Percentiles rank a stretch among this genome's conserved stretches.
Evolutionary conservation across 1,139 yeast species (phyloP).

Genomic region (Taiozyma onychis): DNA sequence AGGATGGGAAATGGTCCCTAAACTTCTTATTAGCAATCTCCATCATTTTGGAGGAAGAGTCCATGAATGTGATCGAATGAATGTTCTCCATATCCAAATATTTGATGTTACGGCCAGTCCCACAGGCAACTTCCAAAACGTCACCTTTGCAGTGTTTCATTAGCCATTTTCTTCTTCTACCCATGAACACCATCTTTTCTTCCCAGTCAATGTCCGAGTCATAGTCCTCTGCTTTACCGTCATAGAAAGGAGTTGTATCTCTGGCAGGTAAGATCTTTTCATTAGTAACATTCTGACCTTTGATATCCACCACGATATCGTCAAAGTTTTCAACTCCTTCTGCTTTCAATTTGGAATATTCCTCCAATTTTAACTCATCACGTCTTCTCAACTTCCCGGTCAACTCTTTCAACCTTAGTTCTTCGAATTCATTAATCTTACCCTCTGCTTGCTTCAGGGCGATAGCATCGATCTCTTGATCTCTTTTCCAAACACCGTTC

Average conservation of each 20-base stretch:
- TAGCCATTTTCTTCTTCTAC: slow-evolving; percentile 76
- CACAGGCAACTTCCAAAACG: slow-evolving; percentile 90
- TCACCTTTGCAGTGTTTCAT: slow-evolving; percentile 80
- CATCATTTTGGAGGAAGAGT: slow-evolving; percentile 81
- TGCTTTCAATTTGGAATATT: slow-evolving; percentile 48
- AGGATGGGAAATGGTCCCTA: slow-evolving; percentile 57
- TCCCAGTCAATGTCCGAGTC: slow-evolving; percentile 84
- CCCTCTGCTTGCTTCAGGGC: slow-evolving; percentile 35
- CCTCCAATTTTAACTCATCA: slow-evolving; percentile 47
- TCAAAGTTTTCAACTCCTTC: slow-evolving; percentile 33
- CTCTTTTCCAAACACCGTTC: slow-evolving; percentile 62
- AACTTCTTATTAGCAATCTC: slow-evolving; percentile 76
- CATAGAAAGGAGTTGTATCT: slow-evolving; percentile 83
- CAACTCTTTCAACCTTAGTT: slow-evolving; percentile 48
- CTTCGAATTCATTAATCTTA: slow-evolving; percentile 50
- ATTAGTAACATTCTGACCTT: slow-evolving; percentile 41
- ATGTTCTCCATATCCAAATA: slow-evolving; percentile 58
- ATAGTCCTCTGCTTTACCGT: slow-evolving; percentile 70
- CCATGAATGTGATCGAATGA: slow-evolving; percentile 75
- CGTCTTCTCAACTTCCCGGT: slow-evolving; percentile 44
- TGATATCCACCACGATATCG: slow-evolving; percentile 44
- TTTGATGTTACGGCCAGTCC: slow-evolving; percentile 89
- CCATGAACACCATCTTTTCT: slow-evolving; percentile 77
- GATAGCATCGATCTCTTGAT: slow-evolving; percentile 48
- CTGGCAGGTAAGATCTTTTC: slow-evolving; percentile 55